Base-by-base conservation (phyloP, 352 stramenopile genomes). In the Globisporangium takayamanum region DNA sequence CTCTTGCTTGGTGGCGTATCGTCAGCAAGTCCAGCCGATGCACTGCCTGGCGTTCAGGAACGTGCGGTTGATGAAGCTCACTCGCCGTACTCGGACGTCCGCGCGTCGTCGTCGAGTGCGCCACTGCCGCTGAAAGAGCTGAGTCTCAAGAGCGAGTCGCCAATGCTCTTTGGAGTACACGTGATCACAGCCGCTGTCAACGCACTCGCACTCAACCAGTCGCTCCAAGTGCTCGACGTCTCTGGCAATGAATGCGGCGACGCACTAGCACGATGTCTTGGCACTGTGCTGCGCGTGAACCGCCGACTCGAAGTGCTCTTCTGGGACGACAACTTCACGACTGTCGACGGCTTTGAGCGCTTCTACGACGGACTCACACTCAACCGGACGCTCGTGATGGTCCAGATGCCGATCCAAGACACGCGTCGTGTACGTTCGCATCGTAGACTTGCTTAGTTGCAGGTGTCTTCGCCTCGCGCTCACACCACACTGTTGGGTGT, bases 341-440 rank as follows among this genome's bases (percentile, higher is more conserved):
- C 76, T 0, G 72, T 92, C 33, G 77, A 85, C 28, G 84, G 84
- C 8, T 89, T 89, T 57, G 53, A 72, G 30, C 58, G 62, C 14
- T 89, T 92, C 37, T 82, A 89, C 68, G 72, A 82, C 15, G 79
- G 76, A 2, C 56, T 91, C 2, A 16, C 76, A 41, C 65, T 70
- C 39, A 93, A 93, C 50, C 67, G 64, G 14, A 87, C 78, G 20
- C 57, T 93, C 22, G 67, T 72, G 10, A 80, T 90, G 64, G 78
- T 93, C 47, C 77, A 88, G 46, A 81, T 93, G 63, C 80, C 84
- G 12, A 88, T 93, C 55, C 70, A 87, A 59, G 84, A 93, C 61
- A 91, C 80, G 36, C 72, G 81, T 45, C 66, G 77, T 51, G 79
- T 89, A 59, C 30, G 74, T 72, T 26, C 0, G 12, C 22, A 0